Percentiles rank a stretch among this genome's conserved stretches.
Evolutionary conservation across 1,284 basidiomycete genomes (phyloP).

Genomic region (Mycosarcoma mackinlayi): DNA sequence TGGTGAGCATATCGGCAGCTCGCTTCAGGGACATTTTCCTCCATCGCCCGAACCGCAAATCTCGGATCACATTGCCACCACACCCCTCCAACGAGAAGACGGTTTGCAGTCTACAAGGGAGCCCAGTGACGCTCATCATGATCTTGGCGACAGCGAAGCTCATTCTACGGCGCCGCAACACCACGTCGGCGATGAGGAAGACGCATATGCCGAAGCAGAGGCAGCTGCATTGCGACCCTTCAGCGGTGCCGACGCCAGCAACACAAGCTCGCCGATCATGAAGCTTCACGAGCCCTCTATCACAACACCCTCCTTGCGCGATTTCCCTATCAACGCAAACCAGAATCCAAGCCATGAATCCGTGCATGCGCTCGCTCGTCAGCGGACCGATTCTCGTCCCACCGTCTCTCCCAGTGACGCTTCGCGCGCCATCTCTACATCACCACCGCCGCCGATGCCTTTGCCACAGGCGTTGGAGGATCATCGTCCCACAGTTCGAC

Average conservation of each 20-base stretch:
- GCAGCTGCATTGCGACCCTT: slow-evolving; percentile 7
- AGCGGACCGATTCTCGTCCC: slow-evolving; percentile 44
- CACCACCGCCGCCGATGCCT: slow-evolving; percentile 41
- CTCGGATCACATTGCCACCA: neutral
- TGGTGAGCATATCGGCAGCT: slow-evolving; percentile 30
- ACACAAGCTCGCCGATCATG: slow-evolving; percentile 41
- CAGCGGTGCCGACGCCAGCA: slow-evolving; percentile 21
- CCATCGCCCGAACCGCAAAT: slow-evolving; percentile 6
- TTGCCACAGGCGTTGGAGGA: slow-evolving; percentile 33
- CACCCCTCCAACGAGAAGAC: too few species aligned
- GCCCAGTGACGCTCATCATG: slow-evolving; percentile 6
- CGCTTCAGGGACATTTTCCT: slow-evolving; percentile 26
- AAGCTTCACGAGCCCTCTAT: slow-evolving; percentile 26
- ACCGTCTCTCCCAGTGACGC: slow-evolving; percentile 33
- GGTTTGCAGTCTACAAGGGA: slow-evolving; percentile 9
- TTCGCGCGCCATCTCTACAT: slow-evolving; percentile 28
- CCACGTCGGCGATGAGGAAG: neutral
- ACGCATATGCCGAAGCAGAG: neutral
- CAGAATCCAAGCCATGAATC: slow-evolving; percentile 30
- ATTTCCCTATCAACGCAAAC: slow-evolving; percentile 34
- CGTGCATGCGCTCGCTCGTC: slow-evolving; percentile 22
- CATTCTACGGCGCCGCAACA: neutral
- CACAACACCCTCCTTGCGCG: slow-evolving; percentile 32
- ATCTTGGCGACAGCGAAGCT: slow-evolving; percentile 1
- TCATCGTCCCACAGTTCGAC: slow-evolving; percentile 29